These are phyloP conservation scores for Paramecium biaurelia DNA, from an alignment of 73 alveolate genomes.

Conservation along the genomic window DNA sequence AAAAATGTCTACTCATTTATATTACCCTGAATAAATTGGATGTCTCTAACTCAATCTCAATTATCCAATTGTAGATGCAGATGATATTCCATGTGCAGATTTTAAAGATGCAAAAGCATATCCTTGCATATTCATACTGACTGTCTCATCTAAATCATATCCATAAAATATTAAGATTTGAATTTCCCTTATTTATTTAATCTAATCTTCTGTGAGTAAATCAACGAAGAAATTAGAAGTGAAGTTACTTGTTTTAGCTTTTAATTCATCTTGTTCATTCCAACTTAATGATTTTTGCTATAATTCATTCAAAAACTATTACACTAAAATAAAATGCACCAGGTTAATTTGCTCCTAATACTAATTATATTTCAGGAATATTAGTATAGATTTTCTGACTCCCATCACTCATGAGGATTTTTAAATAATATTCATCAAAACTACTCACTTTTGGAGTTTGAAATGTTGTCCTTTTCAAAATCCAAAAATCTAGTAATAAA, in stretches of 20 bases:
- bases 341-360: not conserved
- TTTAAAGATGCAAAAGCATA: not conserved
- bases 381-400: not conserved
- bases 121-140: slow-evolving; percentile 12
- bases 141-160: slow-evolving; percentile 10
- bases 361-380: not conserved
- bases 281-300: not conserved
- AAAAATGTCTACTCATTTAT: not conserved
- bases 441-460: slow-evolving; percentile 25
- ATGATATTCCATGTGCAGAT: slow-evolving; percentile 26
- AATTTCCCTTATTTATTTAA: not conserved
- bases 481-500: not conserved
- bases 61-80: not conserved
- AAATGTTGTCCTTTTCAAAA: not conserved
- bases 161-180: not conserved
- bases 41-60: slow-evolving; percentile 6
- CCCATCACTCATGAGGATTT: not conserved
- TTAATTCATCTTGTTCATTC: not conserved
- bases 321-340: slow-evolving; percentile 24
- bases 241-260: slow-evolving; percentile 13
- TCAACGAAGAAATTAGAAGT: not conserved
- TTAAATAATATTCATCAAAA: not conserved
- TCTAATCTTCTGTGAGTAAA: not conserved
- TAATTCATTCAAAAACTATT: not conserved
- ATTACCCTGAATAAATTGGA: slow-evolving; percentile 20